Evolutionary conservation across 192 early-diverging fungal species (phyloP), one percentile per base, ranked within the genome.

Genomic region (Mortierella hygrophila): DNA sequence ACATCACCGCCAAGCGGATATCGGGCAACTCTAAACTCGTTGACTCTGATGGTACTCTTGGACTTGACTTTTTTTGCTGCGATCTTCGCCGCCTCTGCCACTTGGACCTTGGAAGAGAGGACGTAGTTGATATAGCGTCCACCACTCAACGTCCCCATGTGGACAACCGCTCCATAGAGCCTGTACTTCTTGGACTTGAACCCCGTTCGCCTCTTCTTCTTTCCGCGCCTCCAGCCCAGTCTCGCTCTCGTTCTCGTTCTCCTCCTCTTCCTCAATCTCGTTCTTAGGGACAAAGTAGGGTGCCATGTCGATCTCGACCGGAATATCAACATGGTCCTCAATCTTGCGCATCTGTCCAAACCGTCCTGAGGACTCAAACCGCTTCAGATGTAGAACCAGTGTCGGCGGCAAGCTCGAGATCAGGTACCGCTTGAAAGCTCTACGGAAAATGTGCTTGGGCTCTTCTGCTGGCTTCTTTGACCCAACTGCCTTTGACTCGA

Each of bases 101-200:
- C n/a, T 15, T 73, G 65, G 6, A 81, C 76, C 26, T 81, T 86
- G 70, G 84, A 86, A 1, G 78, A 82, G 35, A 88, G 72, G 21
- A 91, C 87, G 60, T 83, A 89, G 20, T 88, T 89, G 15, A 76
- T 87, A 57, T 91, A 91, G 70, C 89, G 88, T 15, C 90, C 90
- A 47, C 85, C 82, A 29, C 78, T 77, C 40, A 91, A 54, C 13
- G 88, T 85, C 5, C 90, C 90, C 72, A 85, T 84, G 41, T 91
- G 90, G 3, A 89, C 87, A n/a, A 91, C 89, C 9, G 89, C 89
- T 16, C 88, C 90, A 79, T 89, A 91, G 3, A 91, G 68, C 42
- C 90, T 72, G 74, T 91, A 91, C 26, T 78, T 82, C 60, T 81
- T 87, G 18, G 70, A 60, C 35, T 46, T 16, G 42, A 18, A 29